A percentile compares a stretch with the other conserved stretches of the same genome.
phyloP scores from a whole-genome alignment of 2,329 filamentous ascomycete genomes.

The Sporothrix brasiliensis region DNA sequence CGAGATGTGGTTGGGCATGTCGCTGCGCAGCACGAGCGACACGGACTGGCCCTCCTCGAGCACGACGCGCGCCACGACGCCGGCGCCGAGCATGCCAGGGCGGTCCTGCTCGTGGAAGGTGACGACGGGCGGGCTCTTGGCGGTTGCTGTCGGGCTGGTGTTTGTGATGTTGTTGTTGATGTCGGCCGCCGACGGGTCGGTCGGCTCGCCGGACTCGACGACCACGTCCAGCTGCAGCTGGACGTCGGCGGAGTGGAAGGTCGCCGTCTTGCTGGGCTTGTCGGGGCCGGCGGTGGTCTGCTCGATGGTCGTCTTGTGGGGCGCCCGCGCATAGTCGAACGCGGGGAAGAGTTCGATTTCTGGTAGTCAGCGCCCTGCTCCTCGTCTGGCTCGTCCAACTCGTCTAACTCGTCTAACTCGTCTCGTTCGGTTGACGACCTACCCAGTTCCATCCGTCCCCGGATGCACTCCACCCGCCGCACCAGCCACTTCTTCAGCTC shows the following conservation, averaged over 20 bases:
- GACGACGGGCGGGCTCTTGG: constrained; percentile 52
- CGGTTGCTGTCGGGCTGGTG: background rate
- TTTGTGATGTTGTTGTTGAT: background rate
- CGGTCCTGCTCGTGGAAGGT: constrained; percentile 58
- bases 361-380: constrained; percentile 34
- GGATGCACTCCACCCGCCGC: constrained; percentile 71
- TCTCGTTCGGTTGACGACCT: constrained; percentile 30
- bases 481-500: constrained; percentile 73
- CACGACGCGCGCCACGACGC: constrained; percentile 62
- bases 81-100: constrained; percentile 60
- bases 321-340: constrained; percentile 68
- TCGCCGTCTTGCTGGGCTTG: constrained; percentile 60
- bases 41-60: constrained; percentile 68
- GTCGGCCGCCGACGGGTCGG: background rate
- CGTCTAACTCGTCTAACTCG: too few relatives aligned
- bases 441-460: constrained; percentile 66
- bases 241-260: constrained; percentile 61
- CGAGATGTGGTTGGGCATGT: constrained; percentile 60
- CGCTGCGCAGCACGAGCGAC: constrained; percentile 69
- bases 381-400: background rate
- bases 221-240: constrained; percentile 70
- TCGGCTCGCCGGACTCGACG: constrained; percentile 52
- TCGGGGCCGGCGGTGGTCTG: constrained; percentile 48
- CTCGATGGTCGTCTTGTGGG: constrained; percentile 62
- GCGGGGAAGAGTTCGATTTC: constrained; percentile 73